Conservation (phyloP, 305 asterid species). For the Fraxinus paxiana region DNA sequence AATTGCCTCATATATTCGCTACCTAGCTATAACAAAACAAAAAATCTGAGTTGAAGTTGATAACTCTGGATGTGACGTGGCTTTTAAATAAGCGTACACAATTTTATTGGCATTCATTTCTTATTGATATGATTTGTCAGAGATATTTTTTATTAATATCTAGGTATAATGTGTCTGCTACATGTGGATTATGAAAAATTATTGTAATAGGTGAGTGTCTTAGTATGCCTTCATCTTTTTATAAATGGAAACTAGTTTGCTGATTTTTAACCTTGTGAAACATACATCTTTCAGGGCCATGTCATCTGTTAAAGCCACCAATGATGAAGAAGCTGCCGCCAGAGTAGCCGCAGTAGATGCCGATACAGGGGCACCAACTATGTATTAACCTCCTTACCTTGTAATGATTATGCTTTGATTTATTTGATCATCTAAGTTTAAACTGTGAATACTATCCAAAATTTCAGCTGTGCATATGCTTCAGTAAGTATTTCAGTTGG, state of each 20-base stretch:
- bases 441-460: neutral
- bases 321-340: conserved; percentile 79
- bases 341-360: conserved; percentile 55
- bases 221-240: neutral
- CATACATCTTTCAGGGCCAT: conserved; percentile 35
- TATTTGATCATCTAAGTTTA: conserved; percentile 8
- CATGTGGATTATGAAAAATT: neutral
- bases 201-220: neutral
- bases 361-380: conserved; percentile 67
- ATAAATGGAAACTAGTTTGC: neutral
- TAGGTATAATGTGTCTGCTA: neutral
- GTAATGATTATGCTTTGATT: conserved; percentile 10
- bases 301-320: conserved; percentile 50
- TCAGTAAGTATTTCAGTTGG: conserved; percentile 2
- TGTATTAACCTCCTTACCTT: conserved; percentile 37
- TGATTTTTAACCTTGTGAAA: neutral
- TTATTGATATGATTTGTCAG: neutral
- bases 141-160: neutral
- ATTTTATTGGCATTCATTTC: neutral
- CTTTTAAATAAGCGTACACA: neutral
- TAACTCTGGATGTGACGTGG: neutral
- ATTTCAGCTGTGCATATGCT: neutral
- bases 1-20: neutral
- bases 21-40: neutral
- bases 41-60: neutral